Evolutionary conservation across 208 protist genomes (phyloP).

Genomic region (Leishmania aethiopica): DNA sequence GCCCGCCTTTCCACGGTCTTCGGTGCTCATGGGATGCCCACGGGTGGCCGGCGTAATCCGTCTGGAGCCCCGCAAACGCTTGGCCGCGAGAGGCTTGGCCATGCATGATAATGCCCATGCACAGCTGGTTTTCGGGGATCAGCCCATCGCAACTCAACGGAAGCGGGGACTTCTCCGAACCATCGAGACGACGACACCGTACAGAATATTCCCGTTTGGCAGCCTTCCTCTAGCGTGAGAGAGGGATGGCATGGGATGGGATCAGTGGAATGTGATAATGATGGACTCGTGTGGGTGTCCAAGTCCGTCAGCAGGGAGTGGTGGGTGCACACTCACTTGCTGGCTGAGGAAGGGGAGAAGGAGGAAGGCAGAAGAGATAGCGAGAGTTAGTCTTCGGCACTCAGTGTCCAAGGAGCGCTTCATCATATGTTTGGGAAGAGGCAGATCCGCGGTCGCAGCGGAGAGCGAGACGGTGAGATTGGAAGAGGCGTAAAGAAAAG

Average conservation of each 20-base stretch:
- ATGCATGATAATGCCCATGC: background rate
- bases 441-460: background rate
- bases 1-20: background rate
- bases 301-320: background rate
- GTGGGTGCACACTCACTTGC: too few species aligned
- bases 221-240: background rate
- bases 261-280: background rate
- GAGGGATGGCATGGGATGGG: background rate
- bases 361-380: background rate
- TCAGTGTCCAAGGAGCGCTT: background rate
- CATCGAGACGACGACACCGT: background rate
- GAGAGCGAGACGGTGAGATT: constrained; percentile 2
- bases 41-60: background rate
- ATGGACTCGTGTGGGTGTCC: background rate
- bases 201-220: background rate
- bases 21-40: background rate
- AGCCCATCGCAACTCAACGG: background rate
- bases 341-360: background rate
- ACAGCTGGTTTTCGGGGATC: background rate
- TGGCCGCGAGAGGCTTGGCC: background rate
- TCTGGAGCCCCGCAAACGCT: background rate
- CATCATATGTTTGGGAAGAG: background rate
- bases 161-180: background rate
- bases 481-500: background rate
- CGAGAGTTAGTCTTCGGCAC: background rate